A percentile compares a stretch with the other conserved stretches of the same genome.
These are phyloP conservation scores for Ramaria rubella DNA, from an alignment of 768 basidiomycete genomes.

Conservation along the genomic window DNA sequence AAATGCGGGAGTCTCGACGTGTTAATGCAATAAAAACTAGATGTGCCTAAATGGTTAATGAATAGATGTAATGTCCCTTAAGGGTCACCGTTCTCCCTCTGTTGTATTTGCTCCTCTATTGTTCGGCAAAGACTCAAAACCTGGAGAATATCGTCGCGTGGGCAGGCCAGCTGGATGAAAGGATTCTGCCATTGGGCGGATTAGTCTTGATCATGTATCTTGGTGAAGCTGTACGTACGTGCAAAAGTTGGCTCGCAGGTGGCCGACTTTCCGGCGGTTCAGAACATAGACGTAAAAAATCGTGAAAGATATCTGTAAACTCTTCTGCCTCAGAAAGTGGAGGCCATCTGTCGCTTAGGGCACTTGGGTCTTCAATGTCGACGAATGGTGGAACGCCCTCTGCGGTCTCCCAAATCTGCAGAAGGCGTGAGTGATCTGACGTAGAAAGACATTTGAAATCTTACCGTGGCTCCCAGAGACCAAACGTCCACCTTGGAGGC, in stretches of 20 bases:
- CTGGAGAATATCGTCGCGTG: constrained; percentile 59
- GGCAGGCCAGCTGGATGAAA: constrained; percentile 63
- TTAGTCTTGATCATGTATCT: neutral
- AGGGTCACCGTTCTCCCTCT: neutral
- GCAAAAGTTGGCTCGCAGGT: constrained; percentile 47
- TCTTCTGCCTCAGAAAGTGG: constrained; percentile 49
- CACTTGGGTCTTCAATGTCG: constrained; percentile 39
- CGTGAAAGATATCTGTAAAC: constrained; percentile 64
- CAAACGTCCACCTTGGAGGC: constrained; percentile 71
- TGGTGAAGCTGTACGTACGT: constrained; percentile 36
- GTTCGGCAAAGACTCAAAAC: constrained; percentile 60
- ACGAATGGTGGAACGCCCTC: constrained; percentile 70
- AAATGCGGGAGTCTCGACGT: constrained; percentile 53
- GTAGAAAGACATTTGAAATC: neutral
- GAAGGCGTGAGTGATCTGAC: neutral
- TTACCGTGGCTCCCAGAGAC: constrained; percentile 69
- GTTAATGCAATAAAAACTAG: constrained; percentile 15
- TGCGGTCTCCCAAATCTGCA: constrained; percentile 63
- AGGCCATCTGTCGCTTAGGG: constrained; percentile 59
- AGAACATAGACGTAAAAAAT: constrained; percentile 64
- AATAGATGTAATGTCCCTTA: neutral
- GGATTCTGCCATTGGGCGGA: constrained; percentile 36
- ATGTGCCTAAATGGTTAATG: neutral
- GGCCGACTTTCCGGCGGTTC: constrained; percentile 52
- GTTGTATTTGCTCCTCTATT: constrained; percentile 44